Evolutionary conservation across 2,329 filamentous ascomycete species (phyloP), one percentile per base, ranked within the genome.

Genomic region (Venturia pyrina): DNA sequence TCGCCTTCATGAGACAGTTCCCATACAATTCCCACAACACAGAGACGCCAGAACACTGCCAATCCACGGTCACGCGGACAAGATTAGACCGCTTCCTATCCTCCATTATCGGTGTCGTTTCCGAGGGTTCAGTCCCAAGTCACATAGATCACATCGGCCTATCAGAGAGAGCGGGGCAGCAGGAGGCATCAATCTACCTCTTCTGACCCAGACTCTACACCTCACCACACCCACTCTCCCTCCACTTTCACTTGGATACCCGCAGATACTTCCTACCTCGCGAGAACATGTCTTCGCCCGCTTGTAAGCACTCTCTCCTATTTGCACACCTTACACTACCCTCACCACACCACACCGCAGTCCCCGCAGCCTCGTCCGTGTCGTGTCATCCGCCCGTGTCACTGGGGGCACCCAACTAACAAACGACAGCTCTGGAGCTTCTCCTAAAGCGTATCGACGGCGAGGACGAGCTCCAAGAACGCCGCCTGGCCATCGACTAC

Each of bases 391-490:
- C 32, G 57, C 4, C 32, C 21, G 19, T 32, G 24, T 53, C 21
- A 21, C 40, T 28, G 24, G 17, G 3, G 15, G 7, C 37, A 41
- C 44, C 28, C 28, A 63, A 62, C 69, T 59, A 37, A 66, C 69
- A 1, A n/a, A 2, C 17, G 24, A 21, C 28, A 63, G 40, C n/a
- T 19, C 15, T 66, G 28, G 40, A 46, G 43, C 44, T 67, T 24
- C 67, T 53, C 13, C 40, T 67, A 21, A 46, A 34, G 28, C 48
- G 41, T 56, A 67, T 72, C 6, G 70, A 73, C 68, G 78, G 77
- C 67, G 78, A 78, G 70, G 81, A 83, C 70, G 70, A 78, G 59
- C 76, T 77, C 66, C 71, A 73, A 6, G 74, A 78, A 67, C 75
- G 74, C 68, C 62, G 60, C 43, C 21, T 69, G 40, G 46, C 43